Percentiles rank a stretch among this genome's conserved stretches.
Conservation (phyloP, 2,329 filamentous ascomycete species). For the Scolecobasidium constrictum region DNA sequence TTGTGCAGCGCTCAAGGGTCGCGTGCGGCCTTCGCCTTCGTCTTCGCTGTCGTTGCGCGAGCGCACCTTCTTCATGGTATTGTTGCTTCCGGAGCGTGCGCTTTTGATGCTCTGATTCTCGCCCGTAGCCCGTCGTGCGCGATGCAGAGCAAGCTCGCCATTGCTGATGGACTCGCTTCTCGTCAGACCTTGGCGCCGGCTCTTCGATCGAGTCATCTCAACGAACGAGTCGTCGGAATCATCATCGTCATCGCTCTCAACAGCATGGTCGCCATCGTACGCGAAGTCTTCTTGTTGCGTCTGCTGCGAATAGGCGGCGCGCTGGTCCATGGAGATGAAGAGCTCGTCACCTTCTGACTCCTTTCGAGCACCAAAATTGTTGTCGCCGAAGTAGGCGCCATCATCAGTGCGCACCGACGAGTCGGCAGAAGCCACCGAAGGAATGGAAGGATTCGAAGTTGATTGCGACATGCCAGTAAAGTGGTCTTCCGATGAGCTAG, state of each 20-base stretch:
- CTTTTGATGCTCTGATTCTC: conserved; percentile 25
- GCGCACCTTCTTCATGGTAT: conserved; percentile 35
- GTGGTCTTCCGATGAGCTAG: conserved; percentile 37
- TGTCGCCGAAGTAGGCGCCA: background rate
- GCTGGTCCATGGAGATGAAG: background rate
- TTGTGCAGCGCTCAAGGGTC: conserved; percentile 1
- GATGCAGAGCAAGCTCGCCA: conserved; percentile 22
- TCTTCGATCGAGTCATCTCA: conserved; percentile 27
- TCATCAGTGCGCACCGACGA: conserved; percentile 23
- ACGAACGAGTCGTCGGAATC: conserved; percentile 27
- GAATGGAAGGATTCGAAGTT: conserved; percentile 40
- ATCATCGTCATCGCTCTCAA: conserved; percentile 31
- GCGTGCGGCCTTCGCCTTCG: background rate
- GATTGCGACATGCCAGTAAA: conserved; percentile 38
- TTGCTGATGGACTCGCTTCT: conserved; percentile 27
- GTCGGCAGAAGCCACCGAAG: conserved; percentile 37
- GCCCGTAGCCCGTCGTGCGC: conserved; percentile 17
- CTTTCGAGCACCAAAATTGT: background rate
- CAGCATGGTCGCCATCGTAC: conserved; percentile 23
- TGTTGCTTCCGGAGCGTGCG: conserved; percentile 36
- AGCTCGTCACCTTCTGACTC: background rate
- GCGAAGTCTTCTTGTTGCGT: conserved; percentile 16
- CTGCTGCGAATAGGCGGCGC: conserved; percentile 1
- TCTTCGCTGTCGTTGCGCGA: conserved; percentile 1
- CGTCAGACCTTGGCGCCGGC: conserved; percentile 20